A percentile compares a stretch with the other conserved stretches of the same genome.
Conservation (phyloP, 495 filamentous ascomycete genomes). For the Lophiotrema nucula region DNA sequence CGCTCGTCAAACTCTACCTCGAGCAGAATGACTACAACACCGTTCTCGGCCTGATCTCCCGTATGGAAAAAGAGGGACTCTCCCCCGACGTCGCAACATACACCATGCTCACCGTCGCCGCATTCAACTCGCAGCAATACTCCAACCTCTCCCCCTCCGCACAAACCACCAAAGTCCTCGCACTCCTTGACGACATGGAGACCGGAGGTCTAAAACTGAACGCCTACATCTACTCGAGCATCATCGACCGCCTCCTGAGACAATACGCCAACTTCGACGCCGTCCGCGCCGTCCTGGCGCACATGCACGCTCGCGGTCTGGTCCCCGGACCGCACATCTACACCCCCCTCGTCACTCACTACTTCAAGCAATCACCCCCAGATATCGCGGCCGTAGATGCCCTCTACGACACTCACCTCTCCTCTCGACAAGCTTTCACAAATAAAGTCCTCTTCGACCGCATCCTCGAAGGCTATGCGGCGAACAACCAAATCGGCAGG, state of each 20-base stretch:
- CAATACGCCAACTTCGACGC: conserved; percentile 45
- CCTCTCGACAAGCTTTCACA: conserved; percentile 42
- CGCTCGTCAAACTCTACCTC: conserved; percentile 57
- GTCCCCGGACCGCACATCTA: conserved; percentile 60
- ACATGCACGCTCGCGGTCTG: conserved; percentile 55
- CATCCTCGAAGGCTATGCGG: conserved; percentile 61
- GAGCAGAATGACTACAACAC: conserved; percentile 42
- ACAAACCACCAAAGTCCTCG: conserved; percentile 41
- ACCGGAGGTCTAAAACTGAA: conserved; percentile 53
- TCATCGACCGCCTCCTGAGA: conserved; percentile 62
- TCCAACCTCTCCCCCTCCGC: conserved; percentile 34
- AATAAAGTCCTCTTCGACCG: conserved; percentile 68
- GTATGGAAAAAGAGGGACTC: conserved; percentile 50
- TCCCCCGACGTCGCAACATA: conserved; percentile 53
- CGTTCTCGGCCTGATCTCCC: conserved; percentile 46
- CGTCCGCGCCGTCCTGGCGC: conserved; percentile 58
- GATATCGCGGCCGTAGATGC: conserved; percentile 56
- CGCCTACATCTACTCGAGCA: conserved; percentile 57
- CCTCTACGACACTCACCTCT: conserved; percentile 43
- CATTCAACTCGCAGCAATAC: conserved; percentile 42
- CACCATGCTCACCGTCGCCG: conserved; percentile 53
- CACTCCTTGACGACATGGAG: conserved; percentile 55
- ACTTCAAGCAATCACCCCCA: conserved; percentile 57
- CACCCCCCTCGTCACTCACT: conserved; percentile 67
- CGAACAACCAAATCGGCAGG: conserved; percentile 47